These are phyloP conservation scores for Ilyonectria robusta DNA, from an alignment of 2,329 filamentous ascomycete genomes.

Conservation along the genomic window DNA sequence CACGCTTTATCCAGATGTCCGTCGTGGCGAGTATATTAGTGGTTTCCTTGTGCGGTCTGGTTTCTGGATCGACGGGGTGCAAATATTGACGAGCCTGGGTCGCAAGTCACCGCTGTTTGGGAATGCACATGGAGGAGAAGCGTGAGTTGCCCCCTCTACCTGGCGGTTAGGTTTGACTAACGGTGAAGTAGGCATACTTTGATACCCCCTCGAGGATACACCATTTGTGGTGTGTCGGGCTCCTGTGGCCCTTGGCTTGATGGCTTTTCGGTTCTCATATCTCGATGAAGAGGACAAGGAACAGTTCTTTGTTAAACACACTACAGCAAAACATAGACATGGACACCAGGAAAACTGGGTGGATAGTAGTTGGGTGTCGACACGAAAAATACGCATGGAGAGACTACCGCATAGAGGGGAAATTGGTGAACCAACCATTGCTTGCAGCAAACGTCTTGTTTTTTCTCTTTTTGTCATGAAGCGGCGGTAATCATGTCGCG, in stretches of 20 bases:
- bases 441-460: constrained; percentile 22
- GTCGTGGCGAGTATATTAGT: constrained; percentile 87
- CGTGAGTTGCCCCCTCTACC: constrained; percentile 71
- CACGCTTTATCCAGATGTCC: constrained; percentile 73
- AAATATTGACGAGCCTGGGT: constrained; percentile 91
- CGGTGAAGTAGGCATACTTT: constrained; percentile 78
- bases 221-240: constrained; percentile 88
- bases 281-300: constrained; percentile 46
- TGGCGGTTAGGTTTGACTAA: constrained; percentile 34
- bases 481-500: constrained; percentile 23
- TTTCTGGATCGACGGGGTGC: constrained; percentile 88
- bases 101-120: constrained; percentile 89
- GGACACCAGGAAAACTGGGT: constrained; percentile 16
- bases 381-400: constrained; percentile 14
- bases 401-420: neutral
- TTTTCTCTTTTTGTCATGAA: constrained; percentile 29
- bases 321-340: constrained; percentile 26
- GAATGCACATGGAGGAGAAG: constrained; percentile 82
- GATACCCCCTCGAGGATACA: constrained; percentile 91
- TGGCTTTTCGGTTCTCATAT: constrained; percentile 83
- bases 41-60: constrained; percentile 89
- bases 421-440: constrained; percentile 4
- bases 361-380: constrained; percentile 35
- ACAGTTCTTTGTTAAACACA: constrained; percentile 30
- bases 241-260: constrained; percentile 87